Base-by-base conservation (phyloP, 345 rosid genomes). In the Eucalyptus curtisii region DNA sequence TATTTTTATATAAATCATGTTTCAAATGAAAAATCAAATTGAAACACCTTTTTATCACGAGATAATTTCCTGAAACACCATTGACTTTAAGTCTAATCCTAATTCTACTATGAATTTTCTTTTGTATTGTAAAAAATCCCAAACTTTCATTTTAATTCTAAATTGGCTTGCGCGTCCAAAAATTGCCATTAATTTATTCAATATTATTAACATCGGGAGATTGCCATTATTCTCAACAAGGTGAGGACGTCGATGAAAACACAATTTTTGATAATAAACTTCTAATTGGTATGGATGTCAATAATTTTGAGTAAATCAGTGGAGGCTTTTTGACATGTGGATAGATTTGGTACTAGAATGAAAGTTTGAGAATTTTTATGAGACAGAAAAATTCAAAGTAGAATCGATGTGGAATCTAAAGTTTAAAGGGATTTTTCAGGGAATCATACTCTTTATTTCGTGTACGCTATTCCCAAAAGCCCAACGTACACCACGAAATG, bases 41-140 rank as follows among this genome's bases (percentile, higher is more conserved):
- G 10, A 66, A 66, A n/a, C 40, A 14, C 20, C 11, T 6, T 10
- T 55, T 10, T 24, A 55, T 55, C 30, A 25, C 1, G 6, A 2
- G 30, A 25, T 55, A 55, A 55, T 55, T 24, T 1, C 30, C 13
- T 24, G 24, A 55, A 55, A 24, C 5, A 55, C 61, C 61, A 55
- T 22, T 5, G 1, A 24, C 30, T 24, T 55, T 24, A 9, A 25
- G 27, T 24, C 30, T 55, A 22, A 25, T 24, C 3, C 3, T 5
- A 55, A 55, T 55, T 55, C 1, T 10, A 55, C 13, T 22, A 0
- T 24, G 1, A 55, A 55, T 55, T 55, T 10, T 55, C 10, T 55
- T 55, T 55, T 24, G 0, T 55, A 4, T 24, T 3, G 0, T 55
- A 3, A 55, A 55, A 55, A 55, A 24, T 55, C 6, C 1, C 0